Conservation (phyloP, 805 yeast species). For the Debaryomyces prosopidis region DNA sequence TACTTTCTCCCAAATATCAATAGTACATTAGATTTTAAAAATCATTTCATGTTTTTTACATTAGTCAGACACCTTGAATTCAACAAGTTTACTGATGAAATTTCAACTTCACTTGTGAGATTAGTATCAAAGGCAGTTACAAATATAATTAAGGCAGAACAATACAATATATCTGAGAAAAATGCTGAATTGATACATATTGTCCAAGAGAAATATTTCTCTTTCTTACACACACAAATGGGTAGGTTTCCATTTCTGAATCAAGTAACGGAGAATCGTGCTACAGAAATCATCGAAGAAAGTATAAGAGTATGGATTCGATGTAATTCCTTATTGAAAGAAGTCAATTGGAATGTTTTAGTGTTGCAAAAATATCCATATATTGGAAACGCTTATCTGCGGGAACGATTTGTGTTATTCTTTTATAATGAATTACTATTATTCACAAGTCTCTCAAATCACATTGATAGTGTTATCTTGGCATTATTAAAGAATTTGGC, state of each 20-base stretch:
- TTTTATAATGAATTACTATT: conserved; percentile 26
- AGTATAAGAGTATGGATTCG: conserved; percentile 32
- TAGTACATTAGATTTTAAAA: not conserved
- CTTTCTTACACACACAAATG: conserved; percentile 28
- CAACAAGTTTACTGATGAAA: conserved; percentile 8
- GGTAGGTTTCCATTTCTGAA: conserved; percentile 33
- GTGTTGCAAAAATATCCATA: conserved; percentile 40
- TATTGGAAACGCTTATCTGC: conserved; percentile 37
- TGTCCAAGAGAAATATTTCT: not conserved
- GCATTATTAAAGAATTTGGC: conserved; percentile 26
- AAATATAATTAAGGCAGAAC: not conserved
- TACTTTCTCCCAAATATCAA: conserved; percentile 2
- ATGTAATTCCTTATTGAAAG: conserved; percentile 14
- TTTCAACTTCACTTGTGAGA: conserved; percentile 4
- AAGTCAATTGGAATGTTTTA: conserved; percentile 35
- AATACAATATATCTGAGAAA: not conserved
- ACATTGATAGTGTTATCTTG: conserved; percentile 21
- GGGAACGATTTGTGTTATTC: conserved; percentile 31
- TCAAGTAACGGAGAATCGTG: conserved; percentile 18
- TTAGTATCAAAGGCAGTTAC: not conserved
- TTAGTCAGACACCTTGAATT: conserved; percentile 5
- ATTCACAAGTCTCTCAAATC: conserved; percentile 17
- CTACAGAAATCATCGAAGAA: conserved; percentile 24
- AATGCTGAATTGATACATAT: not conserved
- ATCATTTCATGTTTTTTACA: not conserved